Base-by-base conservation (phyloP, 345 rosid genomes). In the Excoecaria agallocha region DNA sequence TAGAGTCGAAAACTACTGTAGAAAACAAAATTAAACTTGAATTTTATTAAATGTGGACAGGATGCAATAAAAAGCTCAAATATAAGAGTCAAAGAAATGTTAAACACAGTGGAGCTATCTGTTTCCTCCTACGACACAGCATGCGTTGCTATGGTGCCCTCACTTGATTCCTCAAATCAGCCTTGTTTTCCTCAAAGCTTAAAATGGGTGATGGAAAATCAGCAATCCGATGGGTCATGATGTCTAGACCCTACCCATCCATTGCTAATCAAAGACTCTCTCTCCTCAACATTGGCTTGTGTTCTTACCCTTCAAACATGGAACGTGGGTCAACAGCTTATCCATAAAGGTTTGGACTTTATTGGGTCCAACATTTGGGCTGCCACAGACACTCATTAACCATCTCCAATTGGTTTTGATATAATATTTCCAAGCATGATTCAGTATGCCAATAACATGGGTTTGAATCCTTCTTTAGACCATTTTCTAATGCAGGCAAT, bases 151-250 rank as follows among this genome's bases (percentile, higher is more conserved):
- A 64, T 64, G 68, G 68, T 64, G 22, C 68, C 68, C 17, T 16
- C 25, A 20, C 8, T 39, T n/a, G 49, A 41, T 41, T 8, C 50
- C 6, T 38, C 13, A 41, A 41, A 64, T 12, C 48, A 64, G 13
- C 50, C 68, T 16, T 25, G 37, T 39, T 74, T 65, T n/a, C 65
- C 64, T 19, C 12, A 56, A 30, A 43, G 66, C 20, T 11, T 68
- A 13, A 51, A 39, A 8, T 68, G 78, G 72, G 13, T 75, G 4
- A 46, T 59, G 48, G 55, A 68, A 38, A 59, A 59, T 24, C 73
- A 75, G 37, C 49, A 46, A 12, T 48, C 66, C 5, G 73, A 75
- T 68, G 78, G 78, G 0, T 75, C 78, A 67, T 75, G 78, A 68
- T 51, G 15, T 68, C 8, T 67, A 8, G 66, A 67, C 19, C 46